Evolutionary conservation across 1,284 basidiomycete species (phyloP).

Genomic region (Entoloma clypeatum): DNA sequence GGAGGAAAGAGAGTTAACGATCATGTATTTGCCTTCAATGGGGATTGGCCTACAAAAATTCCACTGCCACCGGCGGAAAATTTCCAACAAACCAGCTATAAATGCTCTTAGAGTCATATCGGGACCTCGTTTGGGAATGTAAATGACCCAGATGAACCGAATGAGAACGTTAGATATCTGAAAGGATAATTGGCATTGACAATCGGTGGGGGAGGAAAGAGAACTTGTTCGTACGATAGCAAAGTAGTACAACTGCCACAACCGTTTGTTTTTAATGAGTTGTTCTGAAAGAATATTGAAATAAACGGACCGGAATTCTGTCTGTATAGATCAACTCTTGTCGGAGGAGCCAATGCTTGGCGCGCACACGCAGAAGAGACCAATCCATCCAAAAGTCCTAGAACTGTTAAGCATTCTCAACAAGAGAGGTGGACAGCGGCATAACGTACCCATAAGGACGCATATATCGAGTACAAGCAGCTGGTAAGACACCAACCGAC

Average conservation of each 20-base stretch:
- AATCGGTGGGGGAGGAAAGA: neutral
- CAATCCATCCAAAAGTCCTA: conserved; percentile 83
- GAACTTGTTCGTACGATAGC: conserved; percentile 52
- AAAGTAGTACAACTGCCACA: conserved; percentile 65
- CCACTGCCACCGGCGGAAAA: conserved; percentile 85
- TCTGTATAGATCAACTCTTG: conserved; percentile 70
- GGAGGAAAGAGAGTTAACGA: neutral
- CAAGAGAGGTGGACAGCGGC: neutral
- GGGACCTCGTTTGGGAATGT: conserved; percentile 57
- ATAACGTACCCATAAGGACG: conserved; percentile 73
- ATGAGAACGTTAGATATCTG: conserved; percentile 71
- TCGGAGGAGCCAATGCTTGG: conserved; percentile 65
- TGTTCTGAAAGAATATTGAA: too few relatives aligned
- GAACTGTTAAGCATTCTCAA: neutral
- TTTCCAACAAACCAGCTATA: conserved; percentile 70
- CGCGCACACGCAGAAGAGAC: conserved; percentile 66
- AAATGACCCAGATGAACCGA: conserved; percentile 81
- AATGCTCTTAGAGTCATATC: conserved; percentile 60
- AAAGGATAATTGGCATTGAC: conserved; percentile 4
- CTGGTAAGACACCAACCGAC: conserved; percentile 63
- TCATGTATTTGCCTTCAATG: too few relatives aligned
- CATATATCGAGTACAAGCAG: conserved; percentile 66
- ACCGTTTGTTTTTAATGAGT: too few relatives aligned
- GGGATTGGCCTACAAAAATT: conserved; percentile 91
- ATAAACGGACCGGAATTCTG: conserved; percentile 54